These are phyloP conservation scores for Paraphoma chrysanthemicola DNA, from an alignment of 2,329 filamentous ascomycete genomes.

Conservation along the genomic window DNA sequence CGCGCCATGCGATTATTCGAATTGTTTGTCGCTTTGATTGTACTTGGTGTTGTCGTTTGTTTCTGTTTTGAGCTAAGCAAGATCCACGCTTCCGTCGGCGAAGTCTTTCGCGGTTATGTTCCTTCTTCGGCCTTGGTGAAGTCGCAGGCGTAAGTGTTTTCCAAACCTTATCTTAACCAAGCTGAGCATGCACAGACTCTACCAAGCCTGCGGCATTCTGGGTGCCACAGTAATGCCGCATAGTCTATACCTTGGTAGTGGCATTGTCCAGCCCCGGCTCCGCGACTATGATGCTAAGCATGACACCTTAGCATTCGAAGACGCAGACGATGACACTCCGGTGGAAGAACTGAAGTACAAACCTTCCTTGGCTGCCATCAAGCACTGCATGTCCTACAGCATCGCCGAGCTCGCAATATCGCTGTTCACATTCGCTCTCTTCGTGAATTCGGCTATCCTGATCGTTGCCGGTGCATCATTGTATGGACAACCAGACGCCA, in stretches of 20 bases:
- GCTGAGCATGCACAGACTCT: constrained; percentile 50
- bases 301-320: constrained; percentile 4
- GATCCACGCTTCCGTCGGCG: constrained; percentile 58
- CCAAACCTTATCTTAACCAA: neutral
- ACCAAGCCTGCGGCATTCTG: constrained; percentile 75
- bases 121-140: constrained; percentile 61
- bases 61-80: constrained; percentile 64
- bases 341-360: constrained; percentile 64
- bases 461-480: constrained; percentile 82
- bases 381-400: constrained; percentile 75
- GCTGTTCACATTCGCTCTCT: constrained; percentile 82
- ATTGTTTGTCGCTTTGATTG: constrained; percentile 60
- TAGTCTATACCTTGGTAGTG: constrained; percentile 63
- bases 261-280: constrained; percentile 61
- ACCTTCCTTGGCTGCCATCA: constrained; percentile 76
- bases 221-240: constrained; percentile 75
- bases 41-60: constrained; percentile 63
- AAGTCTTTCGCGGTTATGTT: constrained; percentile 63
- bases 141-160: constrained; percentile 54
- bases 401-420: constrained; percentile 73
- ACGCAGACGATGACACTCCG: constrained; percentile 20
- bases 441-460: constrained; percentile 83
- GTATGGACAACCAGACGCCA: constrained; percentile 64
- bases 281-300: constrained; percentile 42
- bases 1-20: constrained; percentile 61